Evolutionary conservation across 1,284 basidiomycete species (phyloP), one percentile per base, ranked within the genome.

Genomic region (Schizophyllum amplum): DNA sequence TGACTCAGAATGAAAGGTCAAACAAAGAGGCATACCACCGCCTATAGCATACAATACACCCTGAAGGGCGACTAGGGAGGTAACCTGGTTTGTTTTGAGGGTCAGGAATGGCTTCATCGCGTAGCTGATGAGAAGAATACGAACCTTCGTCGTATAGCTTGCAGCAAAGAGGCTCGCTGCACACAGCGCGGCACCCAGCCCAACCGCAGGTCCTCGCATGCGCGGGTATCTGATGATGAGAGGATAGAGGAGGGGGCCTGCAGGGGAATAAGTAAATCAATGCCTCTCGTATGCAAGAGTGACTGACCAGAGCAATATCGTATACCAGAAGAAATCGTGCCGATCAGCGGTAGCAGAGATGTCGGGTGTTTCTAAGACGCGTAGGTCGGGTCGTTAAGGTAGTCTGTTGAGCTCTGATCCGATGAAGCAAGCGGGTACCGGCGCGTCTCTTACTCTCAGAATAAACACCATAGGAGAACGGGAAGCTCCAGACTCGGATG

Each of bases 31-130:
- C n/a, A 17, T 23, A 25, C 70, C 63, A 24, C 71, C 72, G 5
- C 72, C 73, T 47, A 75, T 57, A 5, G 67, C 71, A 57, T 75
- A 76, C 4, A 75, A 53, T 5, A 71, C 62, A n/a, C 74, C 75
- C 64, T 77, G 73, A 2, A 75, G 62, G 24, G 67, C 57, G 11
- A 77, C 55, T 0, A 77, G 65, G 6, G 67, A 58, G 47, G 60
- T 60, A 1, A 74, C 65, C 73, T 74, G 47, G 4, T 48, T 11
- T 4, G 7, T n/a, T n/a, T n/a, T 9, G 33, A 52, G 26, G 15
- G 22, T 15, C 3, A 9, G 1, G 56, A 21, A 20, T 59, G 61
- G 56, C 47, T 50, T 25, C 15, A 20, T 2, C 21, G 26, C n/a
- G 26, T 26, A 23, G 24, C 54, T 15, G 26, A 17, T 17, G 33